Conservation (phyloP, 2,329 filamentous ascomycete species). For the Aureobasidium mangrovei region DNA sequence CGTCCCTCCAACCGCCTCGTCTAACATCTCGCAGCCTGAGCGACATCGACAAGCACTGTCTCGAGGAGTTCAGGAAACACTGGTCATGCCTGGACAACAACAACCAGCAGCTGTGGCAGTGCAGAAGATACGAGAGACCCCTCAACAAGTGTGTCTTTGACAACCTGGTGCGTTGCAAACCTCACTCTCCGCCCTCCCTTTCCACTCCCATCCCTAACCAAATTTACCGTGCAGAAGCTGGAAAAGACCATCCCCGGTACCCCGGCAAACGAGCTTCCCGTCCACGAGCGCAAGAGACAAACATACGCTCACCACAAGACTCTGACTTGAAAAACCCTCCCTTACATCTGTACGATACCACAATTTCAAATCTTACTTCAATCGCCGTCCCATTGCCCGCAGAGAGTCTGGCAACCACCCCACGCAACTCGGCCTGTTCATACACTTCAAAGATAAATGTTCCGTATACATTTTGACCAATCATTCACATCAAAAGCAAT, state of each 20-base stretch:
- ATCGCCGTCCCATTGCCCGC: neutral
- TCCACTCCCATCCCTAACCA: neutral
- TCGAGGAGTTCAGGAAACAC: slow-evolving; percentile 83
- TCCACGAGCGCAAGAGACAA: slow-evolving; percentile 41
- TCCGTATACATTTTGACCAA: too few relatives aligned
- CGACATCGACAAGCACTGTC: slow-evolving; percentile 91
- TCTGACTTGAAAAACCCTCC: neutral
- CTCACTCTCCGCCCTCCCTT: neutral
- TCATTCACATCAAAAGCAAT: too few relatives aligned
- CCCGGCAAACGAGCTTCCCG: slow-evolving; percentile 39
- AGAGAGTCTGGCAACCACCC: too few relatives aligned
- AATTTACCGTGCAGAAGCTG: slow-evolving; percentile 33
- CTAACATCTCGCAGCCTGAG: slow-evolving; percentile 54
- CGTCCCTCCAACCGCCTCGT: neutral
- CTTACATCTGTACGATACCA: slow-evolving; percentile 15
- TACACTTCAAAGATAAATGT: too few relatives aligned
- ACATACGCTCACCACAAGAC: slow-evolving; percentile 28
- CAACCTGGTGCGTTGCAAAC: slow-evolving; percentile 63
- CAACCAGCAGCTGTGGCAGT: slow-evolving; percentile 97
- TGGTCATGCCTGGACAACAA: slow-evolving; percentile 95
- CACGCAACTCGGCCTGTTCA: too few relatives aligned
- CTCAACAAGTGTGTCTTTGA: slow-evolving; percentile 94
- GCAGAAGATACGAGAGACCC: slow-evolving; percentile 75
- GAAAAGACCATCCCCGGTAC: slow-evolving; percentile 45
- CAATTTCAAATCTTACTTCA: slow-evolving; percentile 7